Percentiles rank a stretch among this genome's conserved stretches.
phyloP scores from a whole-genome alignment of 169 alveolate genomes.

The Eimeria brunetti region DNA sequence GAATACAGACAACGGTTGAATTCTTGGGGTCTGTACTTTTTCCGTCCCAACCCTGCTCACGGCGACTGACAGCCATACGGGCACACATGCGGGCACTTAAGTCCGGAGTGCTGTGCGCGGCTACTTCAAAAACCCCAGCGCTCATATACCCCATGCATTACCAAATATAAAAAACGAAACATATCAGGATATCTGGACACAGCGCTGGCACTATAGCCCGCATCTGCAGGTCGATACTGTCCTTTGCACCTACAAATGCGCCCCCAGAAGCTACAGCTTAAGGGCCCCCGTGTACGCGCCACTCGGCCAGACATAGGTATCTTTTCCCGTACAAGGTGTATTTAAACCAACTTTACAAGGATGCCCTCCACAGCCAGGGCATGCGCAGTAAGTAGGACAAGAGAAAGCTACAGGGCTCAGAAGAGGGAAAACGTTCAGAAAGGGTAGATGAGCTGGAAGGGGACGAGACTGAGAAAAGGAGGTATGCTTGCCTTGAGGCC shows the following conservation, averaged over 20 bases:
- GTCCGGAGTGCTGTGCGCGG: neutral
- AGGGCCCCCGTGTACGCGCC: neutral
- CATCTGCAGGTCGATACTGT: neutral
- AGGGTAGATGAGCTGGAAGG: neutral
- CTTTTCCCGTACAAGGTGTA: neutral
- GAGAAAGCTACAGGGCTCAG: neutral
- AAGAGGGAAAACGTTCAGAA: neutral
- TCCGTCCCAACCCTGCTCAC: neutral
- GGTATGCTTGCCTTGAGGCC: conserved; percentile 81
- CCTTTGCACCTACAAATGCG: neutral
- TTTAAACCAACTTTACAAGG: neutral
- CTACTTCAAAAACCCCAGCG: neutral
- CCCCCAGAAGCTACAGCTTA: neutral
- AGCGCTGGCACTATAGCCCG: neutral
- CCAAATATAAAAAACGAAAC: neutral
- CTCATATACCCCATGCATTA: neutral
- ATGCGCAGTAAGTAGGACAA: neutral
- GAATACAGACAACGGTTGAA: neutral
- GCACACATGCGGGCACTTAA: neutral
- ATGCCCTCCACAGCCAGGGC: neutral
- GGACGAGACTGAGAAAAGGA: neutral
- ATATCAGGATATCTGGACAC: neutral
- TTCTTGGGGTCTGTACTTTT: neutral
- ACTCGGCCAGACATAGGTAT: neutral
- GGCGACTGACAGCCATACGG: neutral